Base-by-base conservation (phyloP, 2,329 filamentous ascomycete genomes). In the Tolypocladium guangdongense region DNA sequence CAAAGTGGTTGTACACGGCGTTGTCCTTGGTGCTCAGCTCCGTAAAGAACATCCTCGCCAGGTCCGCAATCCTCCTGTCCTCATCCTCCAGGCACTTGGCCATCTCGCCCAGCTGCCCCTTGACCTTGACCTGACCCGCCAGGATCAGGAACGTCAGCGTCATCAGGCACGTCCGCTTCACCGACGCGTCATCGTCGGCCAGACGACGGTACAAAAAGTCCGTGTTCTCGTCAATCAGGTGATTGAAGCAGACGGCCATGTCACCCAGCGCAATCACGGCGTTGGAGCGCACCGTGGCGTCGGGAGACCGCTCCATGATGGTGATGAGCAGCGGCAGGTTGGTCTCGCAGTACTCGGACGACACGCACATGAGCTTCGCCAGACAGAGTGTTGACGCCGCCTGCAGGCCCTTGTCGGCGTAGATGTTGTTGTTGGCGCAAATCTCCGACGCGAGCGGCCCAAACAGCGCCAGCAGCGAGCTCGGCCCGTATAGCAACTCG, bases 211-310 rank as follows among this genome's bases (percentile, higher is more conserved):
- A 99, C 43, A 99, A 72, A 75, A 97, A 99, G 67, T 99, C 93
- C 0, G 93, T 99, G 70, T 99, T 97, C 72, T 99, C 95, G 65
- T 99, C 95, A 61, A 99, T 96, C 50, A 99, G 81, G 65, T 99
- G 93, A 66, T 99, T 99, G 79, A 99, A 99, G 78, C 91, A 96
- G 24, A 99, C 93, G 0, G 95, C 95, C 93, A 99, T 99, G 66
- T 99, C 93, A 39, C 93, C 93, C 0, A 99, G 82, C 0, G 93
- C 92, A 61, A 99, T 95, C 20, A 99, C 95, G 11, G 95, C 89
- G 66, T 99, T 99, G 62, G 89, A 95, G 51, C 93, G 86, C 39
- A 95, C 92, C 20, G 91, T 95, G 1, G 95, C 87, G 63, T 96
- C 90, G 35, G 89, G 82, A 2, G 90, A 96, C 33, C 90, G 86